A percentile compares a stretch with the other conserved stretches of the same genome.
phyloP scores from a whole-genome alignment of 495 filamentous ascomycete genomes.

The Xylaria longipes region DNA sequence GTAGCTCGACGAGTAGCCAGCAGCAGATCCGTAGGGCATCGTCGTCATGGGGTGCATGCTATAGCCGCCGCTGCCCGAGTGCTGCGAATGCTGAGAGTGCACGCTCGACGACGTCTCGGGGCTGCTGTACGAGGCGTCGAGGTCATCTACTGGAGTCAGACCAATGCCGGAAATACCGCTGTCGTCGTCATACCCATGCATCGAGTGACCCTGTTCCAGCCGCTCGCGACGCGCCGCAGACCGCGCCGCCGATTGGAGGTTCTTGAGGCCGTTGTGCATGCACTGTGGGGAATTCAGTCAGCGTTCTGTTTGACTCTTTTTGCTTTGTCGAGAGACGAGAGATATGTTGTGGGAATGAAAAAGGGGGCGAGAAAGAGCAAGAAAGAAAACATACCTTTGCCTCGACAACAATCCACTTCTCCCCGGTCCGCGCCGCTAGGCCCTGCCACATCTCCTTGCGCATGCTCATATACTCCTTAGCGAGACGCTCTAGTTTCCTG shows the following conservation, averaged over 20 bases:
- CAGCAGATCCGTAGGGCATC: slow-evolving; percentile 31
- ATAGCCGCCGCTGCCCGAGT: slow-evolving; percentile 39
- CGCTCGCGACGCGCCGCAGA: slow-evolving; percentile 59
- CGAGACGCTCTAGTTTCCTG: slow-evolving; percentile 67
- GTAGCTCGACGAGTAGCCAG: slow-evolving; percentile 41
- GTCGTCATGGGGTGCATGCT: slow-evolving; percentile 39
- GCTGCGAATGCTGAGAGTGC: slow-evolving; percentile 33
- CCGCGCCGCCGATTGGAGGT: slow-evolving; percentile 60
- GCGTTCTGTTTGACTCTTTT: slow-evolving; percentile 1
- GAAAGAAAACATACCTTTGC: slow-evolving; percentile 60
- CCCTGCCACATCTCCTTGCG: slow-evolving; percentile 75
- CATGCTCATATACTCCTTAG: slow-evolving; percentile 70
- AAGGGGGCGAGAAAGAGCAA: slow-evolving; percentile 15
- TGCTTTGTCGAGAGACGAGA: background rate
- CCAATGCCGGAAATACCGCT: slow-evolving; percentile 55
- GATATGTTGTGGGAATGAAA: slow-evolving; percentile 5
- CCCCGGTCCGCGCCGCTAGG: slow-evolving; percentile 65
- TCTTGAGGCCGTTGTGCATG: slow-evolving; percentile 65
- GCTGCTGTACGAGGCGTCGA: slow-evolving; percentile 55
- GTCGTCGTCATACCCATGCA: slow-evolving; percentile 57
- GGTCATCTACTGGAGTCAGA: slow-evolving; percentile 58
- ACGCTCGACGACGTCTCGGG: slow-evolving; percentile 51
- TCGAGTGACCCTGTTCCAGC: slow-evolving; percentile 45
- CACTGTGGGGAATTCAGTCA: slow-evolving; percentile 43
- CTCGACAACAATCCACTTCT: slow-evolving; percentile 75